Percentiles rank a stretch among this genome's conserved stretches.
phyloP scores from a whole-genome alignment of 208 protist genomes.

The Kentomonas sorsogonicus region DNA sequence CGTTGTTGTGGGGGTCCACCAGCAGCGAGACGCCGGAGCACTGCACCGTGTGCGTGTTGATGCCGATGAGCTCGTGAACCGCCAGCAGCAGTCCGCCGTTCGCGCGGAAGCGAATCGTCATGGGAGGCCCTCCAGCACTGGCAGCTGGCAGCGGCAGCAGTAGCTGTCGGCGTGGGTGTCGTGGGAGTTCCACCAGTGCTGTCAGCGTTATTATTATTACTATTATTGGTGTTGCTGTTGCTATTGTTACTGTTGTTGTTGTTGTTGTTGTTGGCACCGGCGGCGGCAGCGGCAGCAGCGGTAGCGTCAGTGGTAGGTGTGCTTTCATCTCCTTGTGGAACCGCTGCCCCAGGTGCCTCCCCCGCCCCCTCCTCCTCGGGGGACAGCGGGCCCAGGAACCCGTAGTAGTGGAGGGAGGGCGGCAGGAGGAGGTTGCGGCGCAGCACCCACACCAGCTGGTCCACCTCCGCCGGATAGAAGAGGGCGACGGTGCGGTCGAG shows the following conservation, averaged over 20 bases:
- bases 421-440: constrained; percentile 67
- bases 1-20: constrained; percentile 29
- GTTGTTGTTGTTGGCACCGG: not conserved
- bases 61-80: constrained; percentile 51
- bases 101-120: not conserved
- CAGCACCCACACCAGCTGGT: constrained; percentile 47
- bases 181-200: not conserved
- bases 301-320: too few species aligned
- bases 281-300: not conserved
- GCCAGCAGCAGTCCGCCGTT: constrained; percentile 40
- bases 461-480: constrained; percentile 54
- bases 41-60: constrained; percentile 56
- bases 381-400: constrained; percentile 12
- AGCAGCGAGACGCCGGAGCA: constrained; percentile 30
- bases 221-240: constrained; percentile 2
- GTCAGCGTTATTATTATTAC: not conserved
- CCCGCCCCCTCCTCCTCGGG: not conserved
- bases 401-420: constrained; percentile 39
- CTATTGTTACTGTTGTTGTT: not conserved
- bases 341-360: not conserved
- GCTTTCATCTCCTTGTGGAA: too few species aligned
- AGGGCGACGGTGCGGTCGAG: constrained; percentile 50
- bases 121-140: not conserved
- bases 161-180: not conserved
- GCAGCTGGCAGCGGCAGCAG: not conserved